Evolutionary conservation across 2,329 filamentous ascomycete species (phyloP).

Genomic region (Hypoxylon sp.): DNA sequence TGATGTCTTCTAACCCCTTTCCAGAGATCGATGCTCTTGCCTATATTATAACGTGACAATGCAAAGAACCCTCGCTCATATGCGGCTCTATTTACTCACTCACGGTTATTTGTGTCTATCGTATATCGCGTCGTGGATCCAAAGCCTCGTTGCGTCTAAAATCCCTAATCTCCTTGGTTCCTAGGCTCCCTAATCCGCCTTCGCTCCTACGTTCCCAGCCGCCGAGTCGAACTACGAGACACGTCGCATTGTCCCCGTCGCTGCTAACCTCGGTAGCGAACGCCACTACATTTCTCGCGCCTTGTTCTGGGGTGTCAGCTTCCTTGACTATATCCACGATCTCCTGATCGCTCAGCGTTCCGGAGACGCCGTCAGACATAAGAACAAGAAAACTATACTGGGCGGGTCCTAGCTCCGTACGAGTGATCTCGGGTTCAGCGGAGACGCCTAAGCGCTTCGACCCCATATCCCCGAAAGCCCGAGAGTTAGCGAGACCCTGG

Average conservation of each 20-base stretch:
- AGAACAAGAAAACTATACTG: conserved; percentile 93
- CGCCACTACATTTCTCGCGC: conserved; percentile 80
- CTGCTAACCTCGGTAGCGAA: conserved; percentile 89
- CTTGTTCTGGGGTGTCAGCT: conserved; percentile 90
- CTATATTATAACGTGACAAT: neutral
- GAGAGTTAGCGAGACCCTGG: conserved; percentile 91
- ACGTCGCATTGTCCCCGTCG: conserved; percentile 78
- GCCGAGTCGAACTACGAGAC: conserved; percentile 75
- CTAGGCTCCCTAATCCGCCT: conserved; percentile 88
- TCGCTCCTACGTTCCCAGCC: conserved; percentile 82
- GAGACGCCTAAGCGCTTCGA: conserved; percentile 94
- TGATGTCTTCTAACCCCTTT: neutral
- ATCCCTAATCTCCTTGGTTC: conserved; percentile 92
- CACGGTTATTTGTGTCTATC: conserved; percentile 24
- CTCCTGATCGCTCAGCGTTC: conserved; percentile 90
- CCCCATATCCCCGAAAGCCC: conserved; percentile 92
- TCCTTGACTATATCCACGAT: conserved; percentile 97
- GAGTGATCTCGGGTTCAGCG: conserved; percentile 90
- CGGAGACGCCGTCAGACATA: conserved; percentile 89
- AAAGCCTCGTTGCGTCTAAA: conserved; percentile 84
- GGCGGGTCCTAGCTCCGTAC: conserved; percentile 83
- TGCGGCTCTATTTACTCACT: neutral
- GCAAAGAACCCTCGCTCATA: neutral
- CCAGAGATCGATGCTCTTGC: neutral
- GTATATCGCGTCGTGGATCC: conserved; percentile 79